A percentile compares a stretch with the other conserved stretches of the same genome.
Conservation (phyloP, 192 early-diverging fungal genomes). For the Podila minutissima region DNA sequence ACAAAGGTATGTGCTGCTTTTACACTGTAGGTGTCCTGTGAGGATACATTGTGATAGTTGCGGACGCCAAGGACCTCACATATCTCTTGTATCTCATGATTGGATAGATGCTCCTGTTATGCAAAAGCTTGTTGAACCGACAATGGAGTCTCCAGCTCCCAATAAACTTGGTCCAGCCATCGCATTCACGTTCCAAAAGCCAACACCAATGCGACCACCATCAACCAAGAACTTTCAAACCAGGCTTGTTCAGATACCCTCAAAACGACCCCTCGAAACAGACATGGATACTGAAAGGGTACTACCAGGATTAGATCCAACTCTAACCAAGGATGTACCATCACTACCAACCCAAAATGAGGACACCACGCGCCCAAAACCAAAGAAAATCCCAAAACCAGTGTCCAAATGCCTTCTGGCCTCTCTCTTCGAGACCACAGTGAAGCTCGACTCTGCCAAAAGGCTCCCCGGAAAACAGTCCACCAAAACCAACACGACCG, state of each 20-base stretch:
- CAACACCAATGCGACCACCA: conserved; percentile 8
- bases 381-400: conserved; percentile 10
- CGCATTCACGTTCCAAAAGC: conserved; percentile 23
- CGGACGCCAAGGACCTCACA: not conserved
- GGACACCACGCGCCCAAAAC: not conserved
- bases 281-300: not conserved
- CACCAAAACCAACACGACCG: not conserved
- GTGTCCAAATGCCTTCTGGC: conserved; percentile 13
- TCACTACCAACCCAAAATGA: no score
- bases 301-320: not conserved
- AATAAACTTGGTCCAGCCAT: conserved; percentile 16
- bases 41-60: not conserved
- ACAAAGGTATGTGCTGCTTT: conserved; percentile 22
- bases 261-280: not conserved
- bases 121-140: not conserved
- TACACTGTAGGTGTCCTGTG: no score
- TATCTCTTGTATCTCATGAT: not conserved
- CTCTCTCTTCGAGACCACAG: conserved; percentile 23
- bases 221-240: not conserved
- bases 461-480: not conserved
- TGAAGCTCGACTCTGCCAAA: not conserved
- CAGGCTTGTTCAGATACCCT: not conserved
- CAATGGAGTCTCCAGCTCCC: not conserved
- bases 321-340: no score
- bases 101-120: conserved; percentile 22